A percentile compares a stretch with the other conserved stretches of the same genome.
phyloP scores from a whole-genome alignment of 352 stramenopile genomes.

The Halophytophthora batemanensis region DNA sequence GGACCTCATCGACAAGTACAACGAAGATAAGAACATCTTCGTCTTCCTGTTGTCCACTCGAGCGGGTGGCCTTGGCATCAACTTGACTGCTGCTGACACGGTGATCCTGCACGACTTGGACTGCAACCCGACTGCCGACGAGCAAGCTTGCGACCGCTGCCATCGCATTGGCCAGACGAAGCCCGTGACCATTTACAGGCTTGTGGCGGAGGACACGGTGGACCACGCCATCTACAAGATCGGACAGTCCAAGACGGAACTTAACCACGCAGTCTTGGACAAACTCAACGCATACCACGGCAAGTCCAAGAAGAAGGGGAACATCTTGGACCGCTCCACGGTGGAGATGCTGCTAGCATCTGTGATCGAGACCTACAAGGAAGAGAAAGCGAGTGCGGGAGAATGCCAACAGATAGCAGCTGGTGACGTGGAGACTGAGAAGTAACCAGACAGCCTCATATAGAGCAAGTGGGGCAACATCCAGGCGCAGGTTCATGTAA shows the following conservation, averaged over 20 bases:
- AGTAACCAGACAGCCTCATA: constrained; percentile 9
- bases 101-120: constrained; percentile 98
- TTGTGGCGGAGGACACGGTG: constrained; percentile 92
- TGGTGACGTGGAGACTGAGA: constrained; percentile 5
- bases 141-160: constrained; percentile 88
- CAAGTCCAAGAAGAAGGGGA: constrained; percentile 20
- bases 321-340: constrained; percentile 39
- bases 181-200: constrained; percentile 89
- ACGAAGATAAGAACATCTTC: constrained; percentile 80
- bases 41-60: constrained; percentile 84
- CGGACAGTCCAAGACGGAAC: constrained; percentile 78
- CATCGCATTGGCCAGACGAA: constrained; percentile 91
- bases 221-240: constrained; percentile 92
- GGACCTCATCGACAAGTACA: constrained; percentile 97
- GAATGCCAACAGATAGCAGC: constrained; percentile 6
- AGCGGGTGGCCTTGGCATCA: constrained; percentile 97
- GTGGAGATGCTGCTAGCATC: constrained; percentile 82
- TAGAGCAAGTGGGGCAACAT: constrained; percentile 7
- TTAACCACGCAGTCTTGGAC: constrained; percentile 83
- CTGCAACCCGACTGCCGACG: constrained; percentile 98
- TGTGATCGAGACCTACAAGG: constrained; percentile 71
- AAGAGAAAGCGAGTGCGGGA: constrained; percentile 11
- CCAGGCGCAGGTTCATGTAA: too few species aligned
- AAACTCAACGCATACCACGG: constrained; percentile 68
- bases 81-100: constrained; percentile 95